Conservation (phyloP, 1,284 basidiomycete species). For the Cutaneotrichosporon cutaneum region DNA sequence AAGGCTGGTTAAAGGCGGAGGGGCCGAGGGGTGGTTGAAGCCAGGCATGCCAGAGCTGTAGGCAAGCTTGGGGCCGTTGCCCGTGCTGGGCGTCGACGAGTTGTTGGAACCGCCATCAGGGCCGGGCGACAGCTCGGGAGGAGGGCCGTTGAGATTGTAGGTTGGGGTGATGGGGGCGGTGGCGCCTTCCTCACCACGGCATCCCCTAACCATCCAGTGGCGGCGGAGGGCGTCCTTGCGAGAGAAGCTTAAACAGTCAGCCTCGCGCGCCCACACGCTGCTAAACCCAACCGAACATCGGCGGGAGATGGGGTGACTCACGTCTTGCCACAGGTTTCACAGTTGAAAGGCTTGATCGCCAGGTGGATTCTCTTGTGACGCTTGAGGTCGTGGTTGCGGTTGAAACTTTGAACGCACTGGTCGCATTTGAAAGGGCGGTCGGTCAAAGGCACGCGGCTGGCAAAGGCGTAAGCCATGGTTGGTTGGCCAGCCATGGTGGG, state of each 20-base stretch:
- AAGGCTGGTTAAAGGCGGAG: constrained; percentile 39
- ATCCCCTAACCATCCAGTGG: constrained; percentile 55
- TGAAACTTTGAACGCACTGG: constrained; percentile 54
- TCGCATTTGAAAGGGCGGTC: constrained; percentile 55
- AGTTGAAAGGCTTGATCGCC: constrained; percentile 54
- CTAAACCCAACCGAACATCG: neutral
- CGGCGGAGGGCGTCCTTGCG: constrained; percentile 55
- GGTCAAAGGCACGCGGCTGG: constrained; percentile 38
- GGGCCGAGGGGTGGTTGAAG: constrained; percentile 39
- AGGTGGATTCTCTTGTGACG: constrained; percentile 55
- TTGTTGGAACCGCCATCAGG: constrained; percentile 6
- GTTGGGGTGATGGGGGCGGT: constrained; percentile 45
- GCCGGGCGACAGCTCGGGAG: constrained; percentile 40
- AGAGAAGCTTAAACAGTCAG: constrained; percentile 44
- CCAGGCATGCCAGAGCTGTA: constrained; percentile 24
- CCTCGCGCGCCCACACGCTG: neutral
- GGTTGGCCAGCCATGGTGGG: constrained; percentile 20
- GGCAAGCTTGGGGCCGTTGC: neutral
- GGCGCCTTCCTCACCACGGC: constrained; percentile 50
- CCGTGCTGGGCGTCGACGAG: constrained; percentile 1
- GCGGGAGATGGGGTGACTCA: constrained; percentile 22
- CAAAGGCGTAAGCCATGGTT: constrained; percentile 36
- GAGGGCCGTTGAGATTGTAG: constrained; percentile 39
- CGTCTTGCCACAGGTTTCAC: constrained; percentile 54
- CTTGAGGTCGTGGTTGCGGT: constrained; percentile 56